phyloP scores from a whole-genome alignment of 1,284 basidiomycete species.

The Heterobasidion annosum region DNA sequence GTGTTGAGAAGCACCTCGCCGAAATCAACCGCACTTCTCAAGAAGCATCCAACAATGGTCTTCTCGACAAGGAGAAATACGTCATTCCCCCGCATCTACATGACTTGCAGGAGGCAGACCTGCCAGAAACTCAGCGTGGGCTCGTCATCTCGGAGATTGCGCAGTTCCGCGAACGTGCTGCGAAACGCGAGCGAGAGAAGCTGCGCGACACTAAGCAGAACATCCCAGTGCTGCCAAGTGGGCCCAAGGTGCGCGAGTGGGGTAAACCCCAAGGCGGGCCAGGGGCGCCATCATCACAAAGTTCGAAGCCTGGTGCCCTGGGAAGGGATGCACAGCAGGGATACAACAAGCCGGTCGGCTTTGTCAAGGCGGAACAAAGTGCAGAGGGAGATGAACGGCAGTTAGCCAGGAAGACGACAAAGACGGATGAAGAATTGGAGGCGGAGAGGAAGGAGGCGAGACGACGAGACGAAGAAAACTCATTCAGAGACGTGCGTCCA shows the following conservation, averaged over 20 bases:
- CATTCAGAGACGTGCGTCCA: conserved; percentile 74
- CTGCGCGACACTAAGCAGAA: conserved; percentile 60
- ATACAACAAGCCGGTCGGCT: conserved; percentile 70
- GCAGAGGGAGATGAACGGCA: conserved; percentile 29
- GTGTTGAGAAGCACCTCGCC: conserved; percentile 45
- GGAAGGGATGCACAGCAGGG: conserved; percentile 60
- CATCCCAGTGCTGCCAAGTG: conserved; percentile 50
- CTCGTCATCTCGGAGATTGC: conserved; percentile 93
- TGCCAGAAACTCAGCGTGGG: conserved; percentile 92
- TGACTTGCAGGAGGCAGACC: conserved; percentile 89
- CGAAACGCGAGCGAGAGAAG: conserved; percentile 81
- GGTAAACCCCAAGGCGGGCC: conserved; percentile 41
- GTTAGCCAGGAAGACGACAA: conserved; percentile 28
- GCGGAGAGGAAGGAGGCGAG: conserved; percentile 66
- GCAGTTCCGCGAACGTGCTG: conserved; percentile 82
- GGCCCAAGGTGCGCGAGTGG: conserved; percentile 70
- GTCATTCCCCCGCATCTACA: conserved; percentile 91
- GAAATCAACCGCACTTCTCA: conserved; percentile 58
- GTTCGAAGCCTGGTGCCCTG: conserved; percentile 21
- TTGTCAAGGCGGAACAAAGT: conserved; percentile 61
- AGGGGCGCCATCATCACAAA: conserved; percentile 20
- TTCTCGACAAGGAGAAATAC: conserved; percentile 70
- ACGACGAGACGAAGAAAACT: conserved; percentile 70
- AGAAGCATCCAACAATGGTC: conserved; percentile 55
- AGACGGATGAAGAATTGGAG: conserved; percentile 84